phyloP scores from a whole-genome alignment of 345 rosid genomes.

The Aegle marmelos region DNA sequence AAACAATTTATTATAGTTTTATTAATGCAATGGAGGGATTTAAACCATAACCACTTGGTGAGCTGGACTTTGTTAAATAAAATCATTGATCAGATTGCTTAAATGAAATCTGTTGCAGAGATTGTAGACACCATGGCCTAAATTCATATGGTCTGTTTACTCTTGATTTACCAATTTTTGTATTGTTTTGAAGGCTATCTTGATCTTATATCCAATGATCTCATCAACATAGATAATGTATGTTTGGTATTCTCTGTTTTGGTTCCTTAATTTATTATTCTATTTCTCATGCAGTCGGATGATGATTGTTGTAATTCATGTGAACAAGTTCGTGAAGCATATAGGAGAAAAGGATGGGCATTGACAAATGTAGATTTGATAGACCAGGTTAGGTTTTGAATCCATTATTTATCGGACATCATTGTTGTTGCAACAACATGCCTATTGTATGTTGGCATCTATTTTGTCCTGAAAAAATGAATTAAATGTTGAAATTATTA shows the following conservation, averaged over 20 bases:
- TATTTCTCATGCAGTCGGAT: conserved; percentile 42
- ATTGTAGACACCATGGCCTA: background rate
- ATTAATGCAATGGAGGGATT: background rate
- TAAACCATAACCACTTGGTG: background rate
- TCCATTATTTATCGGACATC: background rate
- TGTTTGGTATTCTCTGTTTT: background rate
- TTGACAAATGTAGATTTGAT: conserved; percentile 71
- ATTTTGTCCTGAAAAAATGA: background rate
- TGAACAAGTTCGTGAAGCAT: conserved; percentile 95
- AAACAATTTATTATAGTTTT: no score
- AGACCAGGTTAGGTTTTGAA: conserved; percentile 64
- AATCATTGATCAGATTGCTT: background rate
- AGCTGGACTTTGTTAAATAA: background rate
- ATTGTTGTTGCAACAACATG: background rate
- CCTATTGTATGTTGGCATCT: background rate
- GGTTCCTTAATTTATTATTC: background rate
- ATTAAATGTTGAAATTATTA: background rate
- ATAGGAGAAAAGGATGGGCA: conserved; percentile 92
- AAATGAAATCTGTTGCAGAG: background rate
- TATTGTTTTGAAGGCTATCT: background rate
- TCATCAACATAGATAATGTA: background rate
- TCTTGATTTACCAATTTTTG: background rate
- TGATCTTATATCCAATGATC: background rate
- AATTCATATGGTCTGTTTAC: background rate
- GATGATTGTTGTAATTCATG: conserved; percentile 86